Base-by-base conservation (phyloP, 179 eudicot genomes). In the Amaranthus tricolor region DNA sequence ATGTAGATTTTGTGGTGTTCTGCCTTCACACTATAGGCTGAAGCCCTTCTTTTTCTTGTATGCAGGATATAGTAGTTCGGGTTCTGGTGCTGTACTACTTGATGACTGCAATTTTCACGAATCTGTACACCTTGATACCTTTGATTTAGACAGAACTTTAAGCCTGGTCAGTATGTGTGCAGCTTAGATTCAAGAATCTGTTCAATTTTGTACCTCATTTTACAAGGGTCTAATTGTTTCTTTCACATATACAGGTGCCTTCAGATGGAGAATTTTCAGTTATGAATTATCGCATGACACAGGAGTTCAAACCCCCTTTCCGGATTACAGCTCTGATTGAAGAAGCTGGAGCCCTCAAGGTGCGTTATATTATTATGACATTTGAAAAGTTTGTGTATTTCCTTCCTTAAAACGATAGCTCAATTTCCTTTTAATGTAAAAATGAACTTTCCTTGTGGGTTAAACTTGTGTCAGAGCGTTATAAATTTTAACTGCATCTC, bases 81-180 rank as follows among this genome's bases (percentile, higher is more conserved):
- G 94, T 21, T 82, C 96, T 58, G 98, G 96, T 80, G 75, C 88
- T 61, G 97, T 94, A 74, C 86, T 94, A 65, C 88, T 92, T 73
- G 97, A 92, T 78, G 98, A 94, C 81, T 92, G 98, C 81, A 92
- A 94, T 78, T 94, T 94, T 79, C 97, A 94, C 66, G 98, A 94
- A 82, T 94, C 97, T 73, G 98, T 94, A 19, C 90, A 92, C 82
- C 96, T 92, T 74, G 97, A 90, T 77, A 90, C 82, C 82, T 94
- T 94, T 86, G 97, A 92, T 61, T 68, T 92, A 63, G 99, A 93
- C 84, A 80, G 92, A 81, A 93, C 95, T 72, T 70, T 95, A 77
- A 84, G 85, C 78, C 82, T 95, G 90, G 99, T 90, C 74, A 88
- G 94, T 81, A 60, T 53, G 4, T 45, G 16, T 81, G 72, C 53